Conservation (phyloP, 257 asterid genomes). For the Gardenia jasminoides region DNA sequence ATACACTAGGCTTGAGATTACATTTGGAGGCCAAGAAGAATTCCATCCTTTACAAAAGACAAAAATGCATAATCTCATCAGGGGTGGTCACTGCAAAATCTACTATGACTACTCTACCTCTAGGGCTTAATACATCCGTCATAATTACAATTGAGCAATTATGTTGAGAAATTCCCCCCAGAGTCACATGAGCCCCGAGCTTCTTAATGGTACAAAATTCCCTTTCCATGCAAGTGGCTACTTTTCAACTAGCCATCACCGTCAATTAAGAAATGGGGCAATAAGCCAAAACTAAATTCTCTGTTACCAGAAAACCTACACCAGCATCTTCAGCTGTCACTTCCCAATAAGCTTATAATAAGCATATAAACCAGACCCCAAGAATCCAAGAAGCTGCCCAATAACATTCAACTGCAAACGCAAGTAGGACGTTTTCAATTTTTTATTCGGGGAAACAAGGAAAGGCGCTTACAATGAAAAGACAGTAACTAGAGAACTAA, state of each 20-base stretch:
- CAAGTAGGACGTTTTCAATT: background rate
- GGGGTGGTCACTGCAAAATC: background rate
- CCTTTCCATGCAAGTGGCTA: background rate
- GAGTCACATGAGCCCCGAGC: background rate
- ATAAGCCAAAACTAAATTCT: background rate
- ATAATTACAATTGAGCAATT: background rate
- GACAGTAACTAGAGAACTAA: conserved; percentile 7
- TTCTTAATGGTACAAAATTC: background rate
- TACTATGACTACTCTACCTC: background rate
- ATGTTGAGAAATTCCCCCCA: background rate
- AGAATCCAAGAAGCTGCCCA: conserved; percentile 77
- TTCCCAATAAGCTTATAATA: conserved; percentile 66
- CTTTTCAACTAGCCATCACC: background rate
- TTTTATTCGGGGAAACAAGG: background rate
- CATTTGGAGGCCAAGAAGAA: background rate
- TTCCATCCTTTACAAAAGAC: background rate
- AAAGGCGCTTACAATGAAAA: background rate
- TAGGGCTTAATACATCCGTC: background rate
- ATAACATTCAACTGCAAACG: conserved; percentile 65
- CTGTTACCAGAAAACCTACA: background rate
- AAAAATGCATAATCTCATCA: background rate
- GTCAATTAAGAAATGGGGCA: conserved; percentile 1
- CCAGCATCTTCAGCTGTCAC: conserved; percentile 29
- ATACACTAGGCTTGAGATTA: background rate
- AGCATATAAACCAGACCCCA: conserved; percentile 80